A percentile compares a stretch with the other conserved stretches of the same genome.
Evolutionary conservation across 306 rosid species (phyloP).

Genomic region (Bauhinia variegata): DNA sequence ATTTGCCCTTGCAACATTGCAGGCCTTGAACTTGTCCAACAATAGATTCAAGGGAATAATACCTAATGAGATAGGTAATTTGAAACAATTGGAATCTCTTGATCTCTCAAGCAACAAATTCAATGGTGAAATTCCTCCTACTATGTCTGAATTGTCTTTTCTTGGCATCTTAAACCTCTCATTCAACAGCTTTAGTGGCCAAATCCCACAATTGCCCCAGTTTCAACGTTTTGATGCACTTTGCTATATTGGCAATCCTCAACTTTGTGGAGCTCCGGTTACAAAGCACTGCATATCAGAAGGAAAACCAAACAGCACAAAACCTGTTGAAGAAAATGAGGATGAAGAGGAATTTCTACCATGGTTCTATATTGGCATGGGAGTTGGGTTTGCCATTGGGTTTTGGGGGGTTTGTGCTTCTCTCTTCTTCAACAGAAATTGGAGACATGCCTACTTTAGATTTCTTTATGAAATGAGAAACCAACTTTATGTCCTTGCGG

Average conservation of each 20-base stretch:
- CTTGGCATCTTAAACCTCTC: no score
- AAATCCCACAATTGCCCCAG: neutral
- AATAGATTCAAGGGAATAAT: constrained; percentile 9
- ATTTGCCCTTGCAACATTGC: neutral
- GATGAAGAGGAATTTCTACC: neutral
- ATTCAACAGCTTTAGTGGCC: no score
- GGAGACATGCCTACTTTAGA: no score
- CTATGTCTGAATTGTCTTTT: no score
- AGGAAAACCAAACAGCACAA: no score
- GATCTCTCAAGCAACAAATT: neutral
- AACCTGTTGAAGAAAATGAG: neutral
- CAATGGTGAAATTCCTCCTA: constrained; percentile 24
- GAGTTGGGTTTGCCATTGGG: constrained; percentile 27
- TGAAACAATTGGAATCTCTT: constrained; percentile 10
- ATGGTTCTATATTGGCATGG: neutral
- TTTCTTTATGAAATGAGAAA: no score
- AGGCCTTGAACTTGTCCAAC: neutral
- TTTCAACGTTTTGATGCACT: neutral
- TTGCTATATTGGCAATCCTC: no score
- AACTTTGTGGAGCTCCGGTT: neutral
- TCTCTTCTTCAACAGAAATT: no score
- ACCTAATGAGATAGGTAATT: neutral
- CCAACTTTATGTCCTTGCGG: no score
- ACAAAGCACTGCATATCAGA: neutral
- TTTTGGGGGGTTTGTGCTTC: neutral